A percentile compares a stretch with the other conserved stretches of the same genome.
Evolutionary conservation across 2,329 filamentous ascomycete species (phyloP).

Genomic region (Phialophora expanda): DNA sequence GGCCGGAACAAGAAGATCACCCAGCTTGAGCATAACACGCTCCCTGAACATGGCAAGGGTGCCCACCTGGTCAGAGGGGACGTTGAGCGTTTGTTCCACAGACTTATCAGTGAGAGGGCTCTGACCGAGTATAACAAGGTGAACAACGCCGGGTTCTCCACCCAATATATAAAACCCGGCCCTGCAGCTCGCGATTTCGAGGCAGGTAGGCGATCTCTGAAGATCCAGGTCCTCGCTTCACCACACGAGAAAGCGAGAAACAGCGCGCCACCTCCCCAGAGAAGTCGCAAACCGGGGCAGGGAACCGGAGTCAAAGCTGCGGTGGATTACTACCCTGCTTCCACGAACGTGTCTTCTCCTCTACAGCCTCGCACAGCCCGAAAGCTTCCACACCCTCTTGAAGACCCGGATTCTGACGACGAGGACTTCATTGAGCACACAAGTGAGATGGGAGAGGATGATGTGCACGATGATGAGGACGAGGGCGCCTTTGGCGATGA

Average conservation of each 20-base stretch:
- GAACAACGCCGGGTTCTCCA: slow-evolving; percentile 68
- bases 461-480: slow-evolving; percentile 46
- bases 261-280: slow-evolving; percentile 40
- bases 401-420: slow-evolving; percentile 31
- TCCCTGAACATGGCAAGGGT: slow-evolving; percentile 70
- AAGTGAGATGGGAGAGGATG: slow-evolving; percentile 43
- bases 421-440: slow-evolving; percentile 29
- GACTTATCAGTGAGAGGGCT: slow-evolving; percentile 73
- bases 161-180: slow-evolving; percentile 65
- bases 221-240: slow-evolving; percentile 60
- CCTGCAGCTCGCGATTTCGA: slow-evolving; percentile 56
- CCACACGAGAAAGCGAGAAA: slow-evolving; percentile 49
- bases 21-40: slow-evolving; percentile 56
- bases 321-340: slow-evolving; percentile 57
- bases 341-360: slow-evolving; percentile 72
- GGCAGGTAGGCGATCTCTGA: slow-evolving; percentile 51
- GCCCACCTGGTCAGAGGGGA: slow-evolving; percentile 73
- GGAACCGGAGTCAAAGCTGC: slow-evolving; percentile 44
- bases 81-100: slow-evolving; percentile 81
- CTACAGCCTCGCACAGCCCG: slow-evolving; percentile 54
- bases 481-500: background rate
- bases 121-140: slow-evolving; percentile 72
- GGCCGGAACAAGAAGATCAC: slow-evolving; percentile 65
- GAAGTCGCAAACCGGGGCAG: slow-evolving; percentile 41
- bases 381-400: slow-evolving; percentile 42